Percentiles rank a stretch among this genome's conserved stretches.
phyloP scores from a whole-genome alignment of 192 early-diverging fungal genomes.

The Coemansia sp. region DNA sequence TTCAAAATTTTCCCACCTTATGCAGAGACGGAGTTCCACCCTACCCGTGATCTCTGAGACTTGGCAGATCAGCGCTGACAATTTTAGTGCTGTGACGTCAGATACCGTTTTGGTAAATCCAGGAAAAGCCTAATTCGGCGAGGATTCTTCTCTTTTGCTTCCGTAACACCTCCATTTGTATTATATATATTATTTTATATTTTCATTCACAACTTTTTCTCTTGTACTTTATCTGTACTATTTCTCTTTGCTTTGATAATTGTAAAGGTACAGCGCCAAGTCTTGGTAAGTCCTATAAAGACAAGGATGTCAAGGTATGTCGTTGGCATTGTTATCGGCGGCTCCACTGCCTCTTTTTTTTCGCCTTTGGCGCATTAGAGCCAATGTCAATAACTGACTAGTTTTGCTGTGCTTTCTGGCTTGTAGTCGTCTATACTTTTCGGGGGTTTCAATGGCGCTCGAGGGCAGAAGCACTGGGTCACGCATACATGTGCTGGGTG shows the following conservation, averaged over 20 bases:
- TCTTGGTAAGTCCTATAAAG: not conserved
- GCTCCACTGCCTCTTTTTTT: not conserved
- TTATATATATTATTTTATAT: not conserved
- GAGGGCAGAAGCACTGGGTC: conserved; percentile 9
- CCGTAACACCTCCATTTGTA: not conserved
- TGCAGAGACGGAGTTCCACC: conserved; percentile 6
- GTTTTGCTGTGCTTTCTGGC: not conserved
- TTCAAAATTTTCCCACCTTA: conserved; percentile 2
- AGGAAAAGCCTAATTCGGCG: not conserved
- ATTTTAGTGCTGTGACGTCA: not conserved
- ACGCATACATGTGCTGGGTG: conserved; percentile 70
- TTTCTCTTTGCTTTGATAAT: too few relatives aligned
- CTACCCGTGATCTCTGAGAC: not conserved
- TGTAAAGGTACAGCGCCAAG: not conserved
- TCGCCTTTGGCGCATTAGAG: not conserved
- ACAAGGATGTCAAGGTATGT: conserved; percentile 1
- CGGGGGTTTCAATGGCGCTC: conserved; percentile 24
- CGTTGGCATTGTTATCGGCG: not conserved
- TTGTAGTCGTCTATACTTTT: conserved; percentile 22
- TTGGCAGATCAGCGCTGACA: not conserved
- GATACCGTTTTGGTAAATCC: not conserved
- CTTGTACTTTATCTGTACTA: too few relatives aligned
- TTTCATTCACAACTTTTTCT: not conserved
- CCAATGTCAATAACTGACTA: not conserved
- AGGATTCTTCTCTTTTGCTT: not conserved